Conservation (phyloP, 1,284 basidiomycete genomes). For the Vanrija sp. region DNA sequence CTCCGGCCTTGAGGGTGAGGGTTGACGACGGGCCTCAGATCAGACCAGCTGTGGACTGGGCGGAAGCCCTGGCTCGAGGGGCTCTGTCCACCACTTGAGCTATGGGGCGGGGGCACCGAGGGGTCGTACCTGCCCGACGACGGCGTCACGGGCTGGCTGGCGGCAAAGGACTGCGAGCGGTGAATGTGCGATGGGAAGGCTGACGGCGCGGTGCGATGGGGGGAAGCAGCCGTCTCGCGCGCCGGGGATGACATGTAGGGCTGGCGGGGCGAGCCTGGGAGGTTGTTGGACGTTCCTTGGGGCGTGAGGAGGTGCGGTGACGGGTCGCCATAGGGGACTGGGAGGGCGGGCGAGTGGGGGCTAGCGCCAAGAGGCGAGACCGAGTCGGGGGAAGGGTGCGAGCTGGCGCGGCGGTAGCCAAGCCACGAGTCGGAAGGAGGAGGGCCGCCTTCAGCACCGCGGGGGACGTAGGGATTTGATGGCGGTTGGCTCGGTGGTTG, state of each 20-base stretch:
- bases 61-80: constrained; percentile 35
- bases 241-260: background rate
- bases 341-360: constrained; percentile 29
- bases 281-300: constrained; percentile 4
- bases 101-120: background rate
- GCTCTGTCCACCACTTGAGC: background rate
- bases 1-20: constrained; percentile 34
- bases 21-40: constrained; percentile 38
- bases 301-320: constrained; percentile 21
- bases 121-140: constrained; percentile 18
- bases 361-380: constrained; percentile 29
- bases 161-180: constrained; percentile 27
- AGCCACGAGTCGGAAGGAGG: constrained; percentile 12
- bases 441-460: constrained; percentile 16
- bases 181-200: background rate
- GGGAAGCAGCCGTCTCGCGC: background rate
- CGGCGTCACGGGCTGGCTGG: constrained; percentile 38
- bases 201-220: constrained; percentile 2
- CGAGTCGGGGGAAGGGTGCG: constrained; percentile 29
- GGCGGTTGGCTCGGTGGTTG: background rate
- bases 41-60: constrained; percentile 32
- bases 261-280: constrained; percentile 3
- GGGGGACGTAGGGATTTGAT: constrained; percentile 38
- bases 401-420: constrained; percentile 11
- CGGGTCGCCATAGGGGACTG: constrained; percentile 26